phyloP scores from a whole-genome alignment of 495 filamentous ascomycete genomes.

The Astrocystis sublimbata region DNA sequence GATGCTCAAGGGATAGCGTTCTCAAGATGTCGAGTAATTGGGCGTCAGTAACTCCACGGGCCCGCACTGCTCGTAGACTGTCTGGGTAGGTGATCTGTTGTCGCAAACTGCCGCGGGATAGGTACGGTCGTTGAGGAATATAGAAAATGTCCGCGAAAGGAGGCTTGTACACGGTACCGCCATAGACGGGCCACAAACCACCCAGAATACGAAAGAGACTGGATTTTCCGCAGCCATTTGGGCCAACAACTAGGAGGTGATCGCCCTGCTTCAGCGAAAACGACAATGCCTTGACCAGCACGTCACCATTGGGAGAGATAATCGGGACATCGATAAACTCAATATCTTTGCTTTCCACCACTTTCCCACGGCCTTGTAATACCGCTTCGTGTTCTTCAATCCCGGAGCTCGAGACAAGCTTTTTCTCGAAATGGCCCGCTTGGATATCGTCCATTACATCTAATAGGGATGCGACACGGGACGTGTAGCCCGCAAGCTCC shows the following conservation, averaged over 20 bases:
- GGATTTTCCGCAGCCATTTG: slow-evolving; percentile 96
- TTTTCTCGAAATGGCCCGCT: slow-evolving; percentile 89
- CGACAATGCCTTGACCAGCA: slow-evolving; percentile 78
- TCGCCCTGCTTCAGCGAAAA: slow-evolving; percentile 84
- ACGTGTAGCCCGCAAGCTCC: slow-evolving; percentile 93
- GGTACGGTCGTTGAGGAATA: slow-evolving; percentile 93
- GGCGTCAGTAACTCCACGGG: slow-evolving; percentile 77
- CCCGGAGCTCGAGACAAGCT: slow-evolving; percentile 83
- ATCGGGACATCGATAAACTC: slow-evolving; percentile 93
- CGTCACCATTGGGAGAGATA: slow-evolving; percentile 93
- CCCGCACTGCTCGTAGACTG: slow-evolving; percentile 79
- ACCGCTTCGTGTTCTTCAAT: slow-evolving; percentile 76
- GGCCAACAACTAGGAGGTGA: slow-evolving; percentile 92
- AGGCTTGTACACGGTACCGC: slow-evolving; percentile 87
- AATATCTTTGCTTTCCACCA: slow-evolving; percentile 79
- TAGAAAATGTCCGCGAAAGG: slow-evolving; percentile 93
- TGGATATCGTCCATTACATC: slow-evolving; percentile 94
- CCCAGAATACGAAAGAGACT: slow-evolving; percentile 94
- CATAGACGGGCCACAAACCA: slow-evolving; percentile 98
- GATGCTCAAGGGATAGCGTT: slow-evolving; percentile 75
- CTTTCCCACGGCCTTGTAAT: slow-evolving; percentile 72
- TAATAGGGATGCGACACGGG: slow-evolving; percentile 81
- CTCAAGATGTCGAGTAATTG: slow-evolving; percentile 77
- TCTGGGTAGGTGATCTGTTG: slow-evolving; percentile 98
- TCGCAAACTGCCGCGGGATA: slow-evolving; percentile 82